phyloP scores from a whole-genome alignment of 805 yeast genomes.

The Candida ficus region DNA sequence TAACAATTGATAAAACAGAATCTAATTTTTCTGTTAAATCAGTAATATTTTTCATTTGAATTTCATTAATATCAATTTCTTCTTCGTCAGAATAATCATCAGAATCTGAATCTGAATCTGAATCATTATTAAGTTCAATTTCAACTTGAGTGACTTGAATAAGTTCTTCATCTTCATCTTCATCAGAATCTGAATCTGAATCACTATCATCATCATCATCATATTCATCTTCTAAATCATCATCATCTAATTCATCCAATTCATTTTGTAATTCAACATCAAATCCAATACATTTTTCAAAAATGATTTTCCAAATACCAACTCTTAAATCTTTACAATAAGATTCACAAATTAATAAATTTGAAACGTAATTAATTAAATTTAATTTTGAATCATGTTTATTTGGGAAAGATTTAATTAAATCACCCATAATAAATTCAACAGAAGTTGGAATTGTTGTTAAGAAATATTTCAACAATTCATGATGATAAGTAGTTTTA shows the following conservation, averaged over 20 bases:
- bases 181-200: no score
- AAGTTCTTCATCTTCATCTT: slow-evolving; percentile 28
- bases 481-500: slow-evolving; percentile 51
- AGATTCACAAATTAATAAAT: slow-evolving; percentile 51
- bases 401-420: slow-evolving; percentile 71
- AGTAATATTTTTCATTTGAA: slow-evolving; percentile 36
- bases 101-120: slow-evolving; percentile 24
- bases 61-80: slow-evolving; percentile 28
- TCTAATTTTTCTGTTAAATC: slow-evolving; percentile 69
- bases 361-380: slow-evolving; percentile 58
- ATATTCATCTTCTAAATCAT: slow-evolving; percentile 22
- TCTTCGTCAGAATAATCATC: slow-evolving; percentile 41
- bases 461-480: slow-evolving; percentile 56
- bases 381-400: slow-evolving; percentile 55
- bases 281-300: slow-evolving; percentile 76
- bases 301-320: slow-evolving; percentile 72
- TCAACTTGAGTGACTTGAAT: no score
- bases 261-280: slow-evolving; percentile 92
- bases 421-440: slow-evolving; percentile 50
- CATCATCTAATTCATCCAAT: slow-evolving; percentile 66
- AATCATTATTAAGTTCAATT: slow-evolving; percentile 22
- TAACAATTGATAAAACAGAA: slow-evolving; percentile 52
- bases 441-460: slow-evolving; percentile 79
- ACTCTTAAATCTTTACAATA: slow-evolving; percentile 76
- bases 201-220: no score